A percentile compares a stretch with the other conserved stretches of the same genome.
phyloP scores from a whole-genome alignment of 768 basidiomycete genomes.

The Mrakia frigida region DNA sequence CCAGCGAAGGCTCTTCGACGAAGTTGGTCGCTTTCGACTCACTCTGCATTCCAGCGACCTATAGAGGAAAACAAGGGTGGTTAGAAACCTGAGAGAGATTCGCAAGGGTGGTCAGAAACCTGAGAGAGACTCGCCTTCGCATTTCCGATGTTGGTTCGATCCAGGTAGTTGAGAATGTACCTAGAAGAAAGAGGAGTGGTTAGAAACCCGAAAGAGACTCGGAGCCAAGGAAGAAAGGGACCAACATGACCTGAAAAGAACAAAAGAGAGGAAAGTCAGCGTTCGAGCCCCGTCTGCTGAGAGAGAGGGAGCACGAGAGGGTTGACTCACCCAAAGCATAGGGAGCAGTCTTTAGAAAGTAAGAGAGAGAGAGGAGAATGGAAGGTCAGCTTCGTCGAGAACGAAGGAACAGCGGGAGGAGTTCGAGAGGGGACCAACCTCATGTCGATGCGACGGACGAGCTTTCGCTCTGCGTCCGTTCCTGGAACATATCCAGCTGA shows the following conservation, averaged over 20 bases:
- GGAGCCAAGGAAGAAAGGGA: not conserved
- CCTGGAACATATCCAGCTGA: conserved; percentile 36
- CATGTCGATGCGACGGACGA: conserved; percentile 40
- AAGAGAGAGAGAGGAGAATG: not conserved
- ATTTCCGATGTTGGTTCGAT: conserved; percentile 42
- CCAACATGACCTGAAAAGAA: conserved; percentile 31
- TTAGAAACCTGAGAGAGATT: not conserved
- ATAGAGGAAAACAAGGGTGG: no score
- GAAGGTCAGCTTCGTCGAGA: not conserved
- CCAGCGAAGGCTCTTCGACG: not conserved
- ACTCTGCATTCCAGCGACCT: conserved; percentile 40
- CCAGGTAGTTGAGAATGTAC: conserved; percentile 5
- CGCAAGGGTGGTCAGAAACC: no score
- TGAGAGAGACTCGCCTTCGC: conserved; percentile 37
- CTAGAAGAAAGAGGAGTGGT: not conserved
- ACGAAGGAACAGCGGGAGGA: not conserved
- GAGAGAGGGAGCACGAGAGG: conserved; percentile 21
- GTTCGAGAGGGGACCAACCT: conserved; percentile 33
- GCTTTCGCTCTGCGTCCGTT: conserved; percentile 36
- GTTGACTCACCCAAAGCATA: conserved; percentile 1
- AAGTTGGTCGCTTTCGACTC: not conserved
- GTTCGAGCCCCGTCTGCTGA: no score
- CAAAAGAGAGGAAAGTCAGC: conserved; percentile 38
- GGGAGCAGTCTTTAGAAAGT: not conserved
- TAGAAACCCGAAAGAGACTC: not conserved